Percentiles rank a stretch among this genome's conserved stretches.
Evolutionary conservation across 495 filamentous ascomycete genomes (phyloP).

Genomic region (Aspergillus sparsus): DNA sequence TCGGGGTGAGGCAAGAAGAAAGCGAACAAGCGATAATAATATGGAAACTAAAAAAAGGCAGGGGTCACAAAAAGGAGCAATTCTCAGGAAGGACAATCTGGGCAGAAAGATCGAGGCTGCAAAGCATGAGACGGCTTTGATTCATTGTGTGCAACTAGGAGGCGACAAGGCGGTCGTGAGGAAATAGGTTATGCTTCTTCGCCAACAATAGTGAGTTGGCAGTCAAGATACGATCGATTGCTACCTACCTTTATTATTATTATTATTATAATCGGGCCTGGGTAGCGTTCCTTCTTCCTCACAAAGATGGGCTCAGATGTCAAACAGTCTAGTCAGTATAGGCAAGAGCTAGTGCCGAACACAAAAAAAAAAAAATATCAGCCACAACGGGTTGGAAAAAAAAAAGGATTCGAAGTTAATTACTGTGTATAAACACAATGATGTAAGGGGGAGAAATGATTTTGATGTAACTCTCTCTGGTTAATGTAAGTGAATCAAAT

Average conservation of each 20-base stretch:
- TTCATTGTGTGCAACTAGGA: constrained; percentile 40
- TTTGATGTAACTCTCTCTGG: constrained; percentile 1
- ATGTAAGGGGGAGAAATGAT: too few relatives aligned
- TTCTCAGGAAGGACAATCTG: constrained; percentile 15
- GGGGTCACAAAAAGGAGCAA: constrained; percentile 28
- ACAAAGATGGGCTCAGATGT: constrained; percentile 1
- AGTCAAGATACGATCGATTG: constrained; percentile 12
- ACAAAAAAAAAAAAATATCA: constrained; percentile 19
- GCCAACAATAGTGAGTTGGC: constrained; percentile 28
- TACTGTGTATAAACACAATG: constrained; percentile 1
- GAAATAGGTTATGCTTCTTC: constrained; percentile 23
- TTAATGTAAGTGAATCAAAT: too few relatives aligned
- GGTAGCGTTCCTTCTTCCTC: constrained; percentile 1
- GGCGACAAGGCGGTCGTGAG: constrained; percentile 24
- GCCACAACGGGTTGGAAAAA: constrained; percentile 25
- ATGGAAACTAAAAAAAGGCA: constrained; percentile 23
- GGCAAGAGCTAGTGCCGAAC: constrained; percentile 13
- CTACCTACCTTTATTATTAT: constrained; percentile 7
- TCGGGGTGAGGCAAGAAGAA: neutral
- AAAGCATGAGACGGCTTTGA: constrained; percentile 25
- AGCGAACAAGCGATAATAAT: constrained; percentile 3
- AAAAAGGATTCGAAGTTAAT: constrained; percentile 11
- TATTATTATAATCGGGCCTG: constrained; percentile 13
- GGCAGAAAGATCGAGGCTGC: constrained; percentile 28
- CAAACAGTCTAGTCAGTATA: constrained; percentile 10